These are phyloP conservation scores for Blastobotrys arbuscula DNA, from an alignment of 1,139 yeast genomes.

Conservation along the genomic window DNA sequence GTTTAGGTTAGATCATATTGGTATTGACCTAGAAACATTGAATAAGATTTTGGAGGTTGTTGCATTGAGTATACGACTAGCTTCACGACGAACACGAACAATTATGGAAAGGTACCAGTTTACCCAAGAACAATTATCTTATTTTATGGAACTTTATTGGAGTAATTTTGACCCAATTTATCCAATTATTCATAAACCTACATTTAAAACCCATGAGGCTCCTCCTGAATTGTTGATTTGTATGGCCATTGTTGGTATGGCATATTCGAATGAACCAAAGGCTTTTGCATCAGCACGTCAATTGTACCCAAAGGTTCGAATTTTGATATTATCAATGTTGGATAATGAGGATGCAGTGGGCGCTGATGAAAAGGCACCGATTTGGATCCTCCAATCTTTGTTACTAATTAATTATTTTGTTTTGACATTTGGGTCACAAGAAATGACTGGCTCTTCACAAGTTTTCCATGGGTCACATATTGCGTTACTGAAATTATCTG, in stretches of 20 bases:
- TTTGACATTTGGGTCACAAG: constrained; percentile 29
- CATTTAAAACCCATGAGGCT: constrained; percentile 30
- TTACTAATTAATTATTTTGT: constrained; percentile 28
- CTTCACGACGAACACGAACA: constrained; percentile 7
- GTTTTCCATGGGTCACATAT: constrained; percentile 34
- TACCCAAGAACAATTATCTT: constrained; percentile 17
- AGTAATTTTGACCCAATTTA: constrained; percentile 32
- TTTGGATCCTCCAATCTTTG: constrained; percentile 29
- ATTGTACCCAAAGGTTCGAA: constrained; percentile 26
- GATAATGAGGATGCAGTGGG: constrained; percentile 15
- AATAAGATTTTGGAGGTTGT: constrained; percentile 18
- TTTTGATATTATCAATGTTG: constrained; percentile 25
- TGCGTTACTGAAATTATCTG: constrained; percentile 30
- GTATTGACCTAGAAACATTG: constrained; percentile 6
- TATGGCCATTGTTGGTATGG: constrained; percentile 37
- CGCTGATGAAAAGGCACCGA: constrained; percentile 20
- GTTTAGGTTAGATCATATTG: constrained; percentile 8
- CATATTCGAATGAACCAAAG: constrained; percentile 24
- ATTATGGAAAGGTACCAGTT: constrained; percentile 9
- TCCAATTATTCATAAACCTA: constrained; percentile 35
- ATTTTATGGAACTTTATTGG: constrained; percentile 32
- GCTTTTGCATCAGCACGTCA: constrained; percentile 26
- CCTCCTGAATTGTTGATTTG: constrained; percentile 29
- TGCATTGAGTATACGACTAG: constrained; percentile 14
- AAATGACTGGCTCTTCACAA: constrained; percentile 30